Evolutionary conservation across 2,329 filamentous ascomycete species (phyloP).

Genomic region (Trichophyton rubrum): DNA sequence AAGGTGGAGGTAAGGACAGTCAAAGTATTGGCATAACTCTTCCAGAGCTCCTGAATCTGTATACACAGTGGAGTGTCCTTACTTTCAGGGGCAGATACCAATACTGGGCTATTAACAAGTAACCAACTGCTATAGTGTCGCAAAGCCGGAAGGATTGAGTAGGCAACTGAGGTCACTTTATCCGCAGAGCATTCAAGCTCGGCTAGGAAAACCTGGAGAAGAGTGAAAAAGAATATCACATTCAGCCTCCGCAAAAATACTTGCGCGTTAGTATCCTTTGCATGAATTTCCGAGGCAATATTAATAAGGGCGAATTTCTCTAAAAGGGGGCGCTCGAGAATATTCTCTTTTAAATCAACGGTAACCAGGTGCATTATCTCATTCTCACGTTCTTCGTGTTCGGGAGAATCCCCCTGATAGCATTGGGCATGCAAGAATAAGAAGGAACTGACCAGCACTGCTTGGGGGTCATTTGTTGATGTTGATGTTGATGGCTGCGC

Average conservation of each 20-base stretch:
- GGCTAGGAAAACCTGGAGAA: slow-evolving; percentile 58
- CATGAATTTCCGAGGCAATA: slow-evolving; percentile 66
- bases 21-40: slow-evolving; percentile 50
- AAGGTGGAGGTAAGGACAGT: slow-evolving; percentile 49
- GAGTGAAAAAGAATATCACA: slow-evolving; percentile 58
- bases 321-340: slow-evolving; percentile 48
- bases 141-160: slow-evolving; percentile 50
- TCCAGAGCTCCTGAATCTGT: slow-evolving; percentile 52
- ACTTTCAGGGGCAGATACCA: slow-evolving; percentile 37
- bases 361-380: slow-evolving; percentile 71
- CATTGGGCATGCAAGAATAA: slow-evolving; percentile 74
- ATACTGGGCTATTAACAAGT: slow-evolving; percentile 41
- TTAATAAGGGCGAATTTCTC: slow-evolving; percentile 76
- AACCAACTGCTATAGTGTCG: slow-evolving; percentile 60
- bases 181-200: slow-evolving; percentile 49
- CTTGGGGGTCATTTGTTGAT: slow-evolving; percentile 32
- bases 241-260: slow-evolving; percentile 65
- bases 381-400: slow-evolving; percentile 69
- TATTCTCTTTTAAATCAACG: slow-evolving; percentile 57
- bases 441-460: slow-evolving; percentile 66
- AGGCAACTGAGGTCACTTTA: slow-evolving; percentile 46
- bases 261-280: slow-evolving; percentile 37
- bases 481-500: slow-evolving; percentile 29
- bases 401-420: slow-evolving; percentile 62
- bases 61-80: slow-evolving; percentile 44